Conservation (phyloP, 306 rosid species). For the Phaseolus lunatus region DNA sequence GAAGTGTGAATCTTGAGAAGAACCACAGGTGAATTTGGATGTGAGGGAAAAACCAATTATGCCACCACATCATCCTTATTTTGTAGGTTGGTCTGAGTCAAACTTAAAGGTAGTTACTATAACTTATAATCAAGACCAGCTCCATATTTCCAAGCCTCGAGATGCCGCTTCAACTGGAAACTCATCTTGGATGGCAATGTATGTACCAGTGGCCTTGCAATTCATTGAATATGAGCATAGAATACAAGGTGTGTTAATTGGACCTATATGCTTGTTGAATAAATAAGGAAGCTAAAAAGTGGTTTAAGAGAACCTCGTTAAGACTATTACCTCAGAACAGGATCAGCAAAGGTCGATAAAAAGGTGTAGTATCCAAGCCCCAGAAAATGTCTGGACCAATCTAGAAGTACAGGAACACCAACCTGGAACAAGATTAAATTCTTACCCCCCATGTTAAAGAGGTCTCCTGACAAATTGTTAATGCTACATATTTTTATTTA, state of each 20-base stretch:
- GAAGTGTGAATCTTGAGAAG: background rate
- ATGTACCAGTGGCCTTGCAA: slow-evolving; percentile 65
- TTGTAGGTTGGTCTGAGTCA: slow-evolving; percentile 9
- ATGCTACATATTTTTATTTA: background rate
- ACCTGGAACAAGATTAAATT: slow-evolving; percentile 60
- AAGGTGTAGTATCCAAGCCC: slow-evolving; percentile 85
- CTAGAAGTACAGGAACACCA: slow-evolving; percentile 84
- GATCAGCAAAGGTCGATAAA: slow-evolving; percentile 74
- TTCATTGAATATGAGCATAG: slow-evolving; percentile 26
- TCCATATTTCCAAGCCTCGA: slow-evolving; percentile 97
- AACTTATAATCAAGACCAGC: slow-evolving; percentile 92
- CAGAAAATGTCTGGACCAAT: slow-evolving; percentile 82
- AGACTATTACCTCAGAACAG: slow-evolving; percentile 69
- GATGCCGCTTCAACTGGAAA: slow-evolving; percentile 76
- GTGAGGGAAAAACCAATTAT: background rate
- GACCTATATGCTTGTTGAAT: slow-evolving; percentile 10
- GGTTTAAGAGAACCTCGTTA: background rate
- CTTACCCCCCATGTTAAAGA: slow-evolving; percentile 4
- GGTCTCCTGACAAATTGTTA: background rate
- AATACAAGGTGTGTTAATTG: background rate
- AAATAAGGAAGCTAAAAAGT: background rate
- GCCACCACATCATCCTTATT: background rate
- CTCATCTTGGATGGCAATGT: slow-evolving; percentile 64
- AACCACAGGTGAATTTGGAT: slow-evolving; percentile 6
- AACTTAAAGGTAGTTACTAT: slow-evolving; percentile 39